Evolutionary conservation across 2,329 filamentous ascomycete species (phyloP), one percentile per base, ranked within the genome.

Genomic region (Nothomitra cinnamomea): DNA sequence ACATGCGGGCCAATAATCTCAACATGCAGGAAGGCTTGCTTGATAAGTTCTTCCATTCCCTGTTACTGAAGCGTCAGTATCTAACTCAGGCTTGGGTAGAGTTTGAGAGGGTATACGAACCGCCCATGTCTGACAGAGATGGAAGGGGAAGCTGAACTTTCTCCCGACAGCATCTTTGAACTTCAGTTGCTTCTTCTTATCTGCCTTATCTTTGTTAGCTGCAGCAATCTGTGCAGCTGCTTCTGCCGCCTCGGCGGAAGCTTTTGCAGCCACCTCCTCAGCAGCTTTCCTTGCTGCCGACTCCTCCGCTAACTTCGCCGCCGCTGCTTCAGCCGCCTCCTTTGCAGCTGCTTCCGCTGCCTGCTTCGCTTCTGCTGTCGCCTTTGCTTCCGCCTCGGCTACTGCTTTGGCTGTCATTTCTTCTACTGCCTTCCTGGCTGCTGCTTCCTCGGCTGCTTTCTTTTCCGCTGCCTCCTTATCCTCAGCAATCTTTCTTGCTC

Each of bases 121-220:
- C 71, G 74, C 72, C 87, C 87, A 94, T 2, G 82, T 92, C 62
- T 81, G 79, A 67, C 88, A 95, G 28, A 94, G 67, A 58, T 89
- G 79, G 68, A 83, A 95, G 1, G 89, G 89, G 63, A 95, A 95
- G 67, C 80, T 92, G 66, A 94, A 95, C 66, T 94, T 95, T 59
- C 89, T 78, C 32, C 87, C 86, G 15, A 95, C 80, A 0, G 88
- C 88, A 64, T 95, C 89, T 68, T 94, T 94, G 70, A 94, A 94
- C 60, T 82, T 83, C 65, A 95, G 86, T 1, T 85, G 86, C 43
- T 80, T 73, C 65, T 87, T 85, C 59, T 74, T 73, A 54, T 74
- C 71, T n/a, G 77, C 72, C 1, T 73, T 70, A n/a, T 66, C 63
- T 17, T 58, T 59, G 25, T 61, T 62, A 25, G 58, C 63, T n/a